phyloP scores from a whole-genome alignment of 2,329 filamentous ascomycete genomes.

The Capronia coronata region DNA sequence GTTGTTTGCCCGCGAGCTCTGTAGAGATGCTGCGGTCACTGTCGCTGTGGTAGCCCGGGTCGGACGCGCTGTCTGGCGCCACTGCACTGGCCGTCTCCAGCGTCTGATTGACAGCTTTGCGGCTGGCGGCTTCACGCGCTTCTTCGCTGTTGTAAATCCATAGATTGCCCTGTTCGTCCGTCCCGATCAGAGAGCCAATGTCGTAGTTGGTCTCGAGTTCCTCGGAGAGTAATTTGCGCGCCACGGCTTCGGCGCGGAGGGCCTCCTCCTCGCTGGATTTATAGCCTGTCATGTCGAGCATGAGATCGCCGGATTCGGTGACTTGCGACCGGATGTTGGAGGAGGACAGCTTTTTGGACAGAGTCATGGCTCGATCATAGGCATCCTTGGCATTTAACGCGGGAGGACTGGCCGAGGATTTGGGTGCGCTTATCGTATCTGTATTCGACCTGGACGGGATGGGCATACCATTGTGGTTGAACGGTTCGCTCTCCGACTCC shows the following conservation, averaged over 20 bases:
- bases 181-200: constrained; percentile 88
- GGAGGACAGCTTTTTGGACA: constrained; percentile 79
- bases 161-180: constrained; percentile 92
- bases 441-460: constrained; percentile 14
- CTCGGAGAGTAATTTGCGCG: constrained; percentile 83
- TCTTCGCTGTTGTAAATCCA: constrained; percentile 99
- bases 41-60: constrained; percentile 93
- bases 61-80: constrained; percentile 73
- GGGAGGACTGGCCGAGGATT: constrained; percentile 64
- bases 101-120: constrained; percentile 49
- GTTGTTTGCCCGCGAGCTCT: constrained; percentile 54
- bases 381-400: constrained; percentile 67
- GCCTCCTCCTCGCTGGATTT: constrained; percentile 92
- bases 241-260: constrained; percentile 84
- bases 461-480: constrained; percentile 15
- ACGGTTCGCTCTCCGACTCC: constrained; percentile 18
- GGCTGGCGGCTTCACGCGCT: constrained; percentile 81
- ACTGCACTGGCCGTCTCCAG: constrained; percentile 48
- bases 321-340: constrained; percentile 90
- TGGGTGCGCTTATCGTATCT: constrained; percentile 12
- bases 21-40: constrained; percentile 55
- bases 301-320: constrained; percentile 87
- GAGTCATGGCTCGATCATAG: constrained; percentile 69
- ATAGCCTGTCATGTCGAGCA: constrained; percentile 97
- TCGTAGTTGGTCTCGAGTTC: constrained; percentile 94